Conservation (phyloP, 2,329 filamentous ascomycete genomes). For the Biscogniauxia sp. region DNA sequence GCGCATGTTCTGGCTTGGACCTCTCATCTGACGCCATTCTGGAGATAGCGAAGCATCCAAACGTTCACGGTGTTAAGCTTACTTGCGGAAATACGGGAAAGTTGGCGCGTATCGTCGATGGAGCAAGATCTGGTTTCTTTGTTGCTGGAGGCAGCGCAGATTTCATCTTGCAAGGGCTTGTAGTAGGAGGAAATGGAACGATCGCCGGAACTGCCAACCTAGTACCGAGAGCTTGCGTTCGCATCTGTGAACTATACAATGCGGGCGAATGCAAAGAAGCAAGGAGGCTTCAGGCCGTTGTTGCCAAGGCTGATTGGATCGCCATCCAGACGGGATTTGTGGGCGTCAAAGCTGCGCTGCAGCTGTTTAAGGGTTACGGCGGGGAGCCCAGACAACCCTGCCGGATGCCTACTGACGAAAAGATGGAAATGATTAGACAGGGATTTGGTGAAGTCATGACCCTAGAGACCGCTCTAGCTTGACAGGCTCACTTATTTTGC, state of each 20-base stretch:
- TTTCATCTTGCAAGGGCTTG: conserved; percentile 68
- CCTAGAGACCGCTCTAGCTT: conserved; percentile 21
- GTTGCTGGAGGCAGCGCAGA: conserved; percentile 72
- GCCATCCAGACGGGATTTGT: conserved; percentile 49
- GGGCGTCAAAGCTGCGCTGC: conserved; percentile 46
- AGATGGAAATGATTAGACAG: conserved; percentile 33
- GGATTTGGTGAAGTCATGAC: conserved; percentile 37
- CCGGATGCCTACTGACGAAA: conserved; percentile 32
- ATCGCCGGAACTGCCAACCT: conserved; percentile 75
- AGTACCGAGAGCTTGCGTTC: conserved; percentile 62
- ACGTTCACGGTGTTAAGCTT: conserved; percentile 63
- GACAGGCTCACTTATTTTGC: background rate
- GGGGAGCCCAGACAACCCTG: conserved; percentile 41
- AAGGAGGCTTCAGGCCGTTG: conserved; percentile 39
- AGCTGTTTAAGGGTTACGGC: conserved; percentile 38
- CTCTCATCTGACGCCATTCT: conserved; percentile 57
- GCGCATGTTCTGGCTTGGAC: conserved; percentile 55
- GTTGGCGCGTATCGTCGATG: conserved; percentile 37
- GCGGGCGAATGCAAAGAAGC: conserved; percentile 44
- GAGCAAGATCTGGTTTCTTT: conserved; percentile 49
- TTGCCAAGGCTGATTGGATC: conserved; percentile 46
- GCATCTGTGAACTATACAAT: conserved; percentile 59
- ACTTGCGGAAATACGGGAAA: conserved; percentile 65
- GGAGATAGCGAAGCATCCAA: conserved; percentile 49
- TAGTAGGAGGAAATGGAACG: conserved; percentile 68